Percentiles rank a stretch among this genome's conserved stretches.
Evolutionary conservation across 139 green algal species (phyloP).

Genomic region (Mesotaenium endlicherianum): DNA sequence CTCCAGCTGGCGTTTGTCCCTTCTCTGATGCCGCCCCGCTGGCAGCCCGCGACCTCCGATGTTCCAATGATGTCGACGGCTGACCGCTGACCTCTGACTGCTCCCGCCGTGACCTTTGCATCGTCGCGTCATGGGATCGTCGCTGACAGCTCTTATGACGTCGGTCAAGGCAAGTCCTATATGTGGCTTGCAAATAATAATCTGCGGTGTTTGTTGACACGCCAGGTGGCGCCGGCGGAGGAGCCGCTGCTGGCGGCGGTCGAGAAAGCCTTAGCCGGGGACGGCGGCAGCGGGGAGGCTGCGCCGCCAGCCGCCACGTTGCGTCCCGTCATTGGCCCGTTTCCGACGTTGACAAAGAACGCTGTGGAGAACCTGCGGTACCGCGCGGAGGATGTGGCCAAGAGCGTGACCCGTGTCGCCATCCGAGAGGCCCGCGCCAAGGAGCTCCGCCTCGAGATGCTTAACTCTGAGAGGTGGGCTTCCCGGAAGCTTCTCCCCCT

Average conservation of each 20-base stretch:
- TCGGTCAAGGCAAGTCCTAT: too few species aligned
- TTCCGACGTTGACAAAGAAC: slow-evolving; percentile 12
- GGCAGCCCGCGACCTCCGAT: too few species aligned
- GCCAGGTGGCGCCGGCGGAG: slow-evolving; percentile 8
- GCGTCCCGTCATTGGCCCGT: neutral
- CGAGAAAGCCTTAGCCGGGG: neutral
- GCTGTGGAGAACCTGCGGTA: slow-evolving; percentile 38
- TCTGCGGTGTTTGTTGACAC: too few species aligned
- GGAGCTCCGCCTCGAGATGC: slow-evolving; percentile 85
- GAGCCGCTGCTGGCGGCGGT: neutral
- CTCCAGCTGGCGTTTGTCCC: too few species aligned
- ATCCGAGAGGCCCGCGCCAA: slow-evolving; percentile 80
- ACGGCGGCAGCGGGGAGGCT: neutral
- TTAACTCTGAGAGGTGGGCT: slow-evolving; percentile 74
- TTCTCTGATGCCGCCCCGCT: too few species aligned
- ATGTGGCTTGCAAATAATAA: too few species aligned
- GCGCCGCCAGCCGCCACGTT: neutral
- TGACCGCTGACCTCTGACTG: too few species aligned
- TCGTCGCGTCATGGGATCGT: too few species aligned
- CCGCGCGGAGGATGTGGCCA: slow-evolving; percentile 68
- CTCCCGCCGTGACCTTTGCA: too few species aligned
- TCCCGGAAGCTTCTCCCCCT: neutral
- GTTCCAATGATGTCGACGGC: too few species aligned
- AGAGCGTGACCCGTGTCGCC: slow-evolving; percentile 69
- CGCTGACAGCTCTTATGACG: too few species aligned